Conservation (phyloP, 495 filamentous ascomycete genomes). For the Hypomontagnella monticulosa region DNA sequence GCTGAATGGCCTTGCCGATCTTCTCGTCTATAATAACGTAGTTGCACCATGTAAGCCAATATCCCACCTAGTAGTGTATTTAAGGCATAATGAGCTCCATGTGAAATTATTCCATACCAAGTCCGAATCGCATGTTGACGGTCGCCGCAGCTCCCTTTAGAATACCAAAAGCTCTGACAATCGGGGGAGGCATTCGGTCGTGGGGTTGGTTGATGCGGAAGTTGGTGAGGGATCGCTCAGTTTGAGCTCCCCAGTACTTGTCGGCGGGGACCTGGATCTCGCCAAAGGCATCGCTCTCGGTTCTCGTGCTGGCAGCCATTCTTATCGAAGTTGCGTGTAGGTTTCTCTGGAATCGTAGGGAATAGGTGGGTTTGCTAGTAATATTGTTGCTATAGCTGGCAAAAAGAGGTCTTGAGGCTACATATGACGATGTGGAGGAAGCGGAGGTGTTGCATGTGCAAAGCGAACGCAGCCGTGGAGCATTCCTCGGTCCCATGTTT, state of each 20-base stretch:
- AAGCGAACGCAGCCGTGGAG: conserved; percentile 48
- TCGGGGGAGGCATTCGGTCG: conserved; percentile 95
- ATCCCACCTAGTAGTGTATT: conserved; percentile 10
- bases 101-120: conserved; percentile 69
- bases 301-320: conserved; percentile 69
- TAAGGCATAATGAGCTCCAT: conserved; percentile 24
- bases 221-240: conserved; percentile 95
- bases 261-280: conserved; percentile 90
- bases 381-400: conserved; percentile 16
- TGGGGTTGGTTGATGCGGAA: conserved; percentile 99
- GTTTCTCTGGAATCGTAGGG: conserved; percentile 47
- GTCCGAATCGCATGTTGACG: conserved; percentile 94
- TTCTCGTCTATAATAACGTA: conserved; percentile 72
- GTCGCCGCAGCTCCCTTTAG: conserved; percentile 96
- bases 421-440: conserved; percentile 34
- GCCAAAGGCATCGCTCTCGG: conserved; percentile 96
- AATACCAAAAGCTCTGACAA: conserved; percentile 94
- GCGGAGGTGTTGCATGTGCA: conserved; percentile 52
- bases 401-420: conserved; percentile 31
- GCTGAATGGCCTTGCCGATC: conserved; percentile 91
- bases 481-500: conserved; percentile 52
- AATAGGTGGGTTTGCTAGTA: conserved; percentile 34
- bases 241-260: conserved; percentile 99
- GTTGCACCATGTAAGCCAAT: conserved; percentile 38
- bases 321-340: conserved; percentile 60